phyloP scores from a whole-genome alignment of 805 yeast species.

The Pichia rugopelliculosa region DNA sequence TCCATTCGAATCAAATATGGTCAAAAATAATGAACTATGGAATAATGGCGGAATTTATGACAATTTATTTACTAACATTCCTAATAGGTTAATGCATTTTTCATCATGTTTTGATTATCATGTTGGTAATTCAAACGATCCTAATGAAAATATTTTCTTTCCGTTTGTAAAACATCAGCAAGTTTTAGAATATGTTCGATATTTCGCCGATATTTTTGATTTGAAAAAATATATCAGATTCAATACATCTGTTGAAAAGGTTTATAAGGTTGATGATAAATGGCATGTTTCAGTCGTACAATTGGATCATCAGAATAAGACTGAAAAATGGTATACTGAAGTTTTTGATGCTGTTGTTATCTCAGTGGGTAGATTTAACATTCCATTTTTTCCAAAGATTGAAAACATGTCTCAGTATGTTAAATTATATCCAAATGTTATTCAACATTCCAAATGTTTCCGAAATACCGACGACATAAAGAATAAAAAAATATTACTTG shows the following conservation, averaged over 20 bases:
- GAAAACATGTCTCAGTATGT: conserved; percentile 27
- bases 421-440: conserved; percentile 25
- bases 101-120: conserved; percentile 27
- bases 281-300: conserved; percentile 31
- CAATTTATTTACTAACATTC: conserved; percentile 34
- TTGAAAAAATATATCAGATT: conserved; percentile 26
- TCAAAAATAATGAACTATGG: conserved; percentile 1
- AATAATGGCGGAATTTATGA: conserved; percentile 23
- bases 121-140: not conserved
- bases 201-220: conserved; percentile 21
- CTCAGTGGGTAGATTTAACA: conserved; percentile 35
- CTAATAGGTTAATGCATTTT: conserved; percentile 31
- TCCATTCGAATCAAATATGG: too few relatives aligned
- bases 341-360: conserved; percentile 35
- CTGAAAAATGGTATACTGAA: conserved; percentile 33
- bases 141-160: conserved; percentile 9
- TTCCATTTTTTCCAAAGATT: conserved; percentile 32
- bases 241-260: conserved; percentile 29
- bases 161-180: conserved; percentile 17
- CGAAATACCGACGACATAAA: conserved; percentile 20
- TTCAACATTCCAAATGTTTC: conserved; percentile 17
- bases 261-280: conserved; percentile 19
- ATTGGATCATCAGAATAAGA: too few relatives aligned
- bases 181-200: conserved; percentile 12
- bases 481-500: conserved; percentile 22